Conservation (phyloP, 2,329 filamentous ascomycete genomes). For the Neonectria neomacrospora region DNA sequence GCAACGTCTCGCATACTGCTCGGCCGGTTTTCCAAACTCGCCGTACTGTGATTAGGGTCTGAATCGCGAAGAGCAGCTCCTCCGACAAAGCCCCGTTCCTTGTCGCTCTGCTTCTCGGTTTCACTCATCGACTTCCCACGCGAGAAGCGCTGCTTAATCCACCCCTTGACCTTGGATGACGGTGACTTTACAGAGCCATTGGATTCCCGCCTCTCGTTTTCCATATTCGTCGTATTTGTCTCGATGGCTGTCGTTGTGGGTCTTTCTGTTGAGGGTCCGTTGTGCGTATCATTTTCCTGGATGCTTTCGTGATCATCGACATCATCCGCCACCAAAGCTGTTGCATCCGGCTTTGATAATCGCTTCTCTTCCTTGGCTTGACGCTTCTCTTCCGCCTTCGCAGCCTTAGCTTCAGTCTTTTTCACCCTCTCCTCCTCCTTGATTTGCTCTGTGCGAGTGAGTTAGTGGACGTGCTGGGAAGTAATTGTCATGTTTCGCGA, state of each 20-base stretch:
- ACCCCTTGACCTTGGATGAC: conserved; percentile 60
- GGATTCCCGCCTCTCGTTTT: conserved; percentile 32
- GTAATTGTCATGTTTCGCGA: background rate
- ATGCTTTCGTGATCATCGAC: conserved; percentile 27
- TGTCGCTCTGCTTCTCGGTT: conserved; percentile 50
- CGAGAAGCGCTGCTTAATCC: conserved; percentile 66
- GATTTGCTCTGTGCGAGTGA: conserved; percentile 54
- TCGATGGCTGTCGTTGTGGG: conserved; percentile 24
- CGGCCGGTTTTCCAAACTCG: conserved; percentile 55
- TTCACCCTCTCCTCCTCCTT: conserved; percentile 53
- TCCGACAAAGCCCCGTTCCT: conserved; percentile 59
- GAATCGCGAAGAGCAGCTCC: conserved; percentile 59
- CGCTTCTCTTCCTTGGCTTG: conserved; percentile 63
- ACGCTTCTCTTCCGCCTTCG: conserved; percentile 65
- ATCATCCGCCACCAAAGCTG: conserved; percentile 27
- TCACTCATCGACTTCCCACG: conserved; percentile 55
- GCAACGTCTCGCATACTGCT: conserved; percentile 60
- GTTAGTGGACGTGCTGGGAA: conserved; percentile 44
- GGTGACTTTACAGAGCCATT: conserved; percentile 46
- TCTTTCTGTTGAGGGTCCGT: conserved; percentile 15
- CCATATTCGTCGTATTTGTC: conserved; percentile 28
- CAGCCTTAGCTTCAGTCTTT: conserved; percentile 50
- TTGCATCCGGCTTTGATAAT: conserved; percentile 49
- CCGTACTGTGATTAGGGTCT: conserved; percentile 57
- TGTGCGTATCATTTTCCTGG: conserved; percentile 25